phyloP scores from a whole-genome alignment of 139 green algal genomes.

The Zygnema cylindricum region DNA sequence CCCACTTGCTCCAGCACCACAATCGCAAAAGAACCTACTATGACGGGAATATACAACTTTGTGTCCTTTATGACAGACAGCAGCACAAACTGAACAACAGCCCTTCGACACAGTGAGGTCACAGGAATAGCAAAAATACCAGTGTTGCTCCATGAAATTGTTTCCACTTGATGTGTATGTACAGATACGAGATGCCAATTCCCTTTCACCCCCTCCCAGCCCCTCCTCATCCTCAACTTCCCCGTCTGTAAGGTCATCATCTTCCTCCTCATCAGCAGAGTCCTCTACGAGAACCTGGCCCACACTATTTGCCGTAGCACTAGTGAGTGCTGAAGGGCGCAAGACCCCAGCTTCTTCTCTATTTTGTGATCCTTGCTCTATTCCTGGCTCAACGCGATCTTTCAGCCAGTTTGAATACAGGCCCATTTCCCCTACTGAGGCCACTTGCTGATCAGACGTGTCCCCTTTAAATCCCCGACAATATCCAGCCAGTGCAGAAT shows the following conservation, averaged over 20 bases:
- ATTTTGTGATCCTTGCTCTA: background rate
- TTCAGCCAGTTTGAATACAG: background rate
- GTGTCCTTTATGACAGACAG: conserved; percentile 71
- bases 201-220: conserved; percentile 6
- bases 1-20: conserved; percentile 46
- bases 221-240: conserved; percentile 52
- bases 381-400: background rate
- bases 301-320: background rate
- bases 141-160: conserved; percentile 77
- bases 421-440: background rate
- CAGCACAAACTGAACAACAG: conserved; percentile 71
- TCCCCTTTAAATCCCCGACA: background rate
- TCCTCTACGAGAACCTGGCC: conserved; percentile 23
- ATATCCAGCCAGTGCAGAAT: background rate
- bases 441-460: background rate
- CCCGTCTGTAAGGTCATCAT: conserved; percentile 20
- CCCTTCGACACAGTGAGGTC: conserved; percentile 69
- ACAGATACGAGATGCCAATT: conserved; percentile 58
- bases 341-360: background rate
- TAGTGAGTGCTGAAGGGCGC: background rate
- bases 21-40: conserved; percentile 74
- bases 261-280: conserved; percentile 55
- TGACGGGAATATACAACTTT: conserved; percentile 70
- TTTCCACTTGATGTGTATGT: conserved; percentile 68
- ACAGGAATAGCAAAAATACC: conserved; percentile 79